Conservation (phyloP, 441 rosid genomes). For the Macaranga tanarius region DNA sequence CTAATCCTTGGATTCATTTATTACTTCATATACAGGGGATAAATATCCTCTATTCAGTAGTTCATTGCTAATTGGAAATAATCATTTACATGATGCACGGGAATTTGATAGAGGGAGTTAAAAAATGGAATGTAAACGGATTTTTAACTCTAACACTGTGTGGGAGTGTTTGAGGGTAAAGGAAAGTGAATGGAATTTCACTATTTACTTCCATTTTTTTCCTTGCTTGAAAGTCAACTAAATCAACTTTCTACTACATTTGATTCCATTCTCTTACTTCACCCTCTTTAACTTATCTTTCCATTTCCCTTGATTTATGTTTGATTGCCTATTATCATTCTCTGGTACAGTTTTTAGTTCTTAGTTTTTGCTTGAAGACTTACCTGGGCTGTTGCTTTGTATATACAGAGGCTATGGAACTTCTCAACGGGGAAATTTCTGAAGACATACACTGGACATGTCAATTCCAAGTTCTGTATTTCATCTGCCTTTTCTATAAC, state of each 20-base stretch:
- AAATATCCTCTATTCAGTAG: neutral
- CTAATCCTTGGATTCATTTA: neutral
- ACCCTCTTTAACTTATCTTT: no score
- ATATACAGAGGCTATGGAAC: constrained; percentile 86
- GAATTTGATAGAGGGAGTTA: no score
- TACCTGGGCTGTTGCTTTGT: constrained; percentile 10
- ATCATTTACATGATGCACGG: neutral
- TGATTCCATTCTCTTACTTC: no score
- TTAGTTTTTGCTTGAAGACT: neutral
- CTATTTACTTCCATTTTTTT: no score
- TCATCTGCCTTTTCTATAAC: constrained; percentile 78
- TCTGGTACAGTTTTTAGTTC: neutral
- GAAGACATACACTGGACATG: constrained; percentile 81
- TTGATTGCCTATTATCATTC: neutral
- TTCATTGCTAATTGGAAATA: neutral
- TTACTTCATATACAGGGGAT: neutral
- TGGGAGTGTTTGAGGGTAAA: no score
- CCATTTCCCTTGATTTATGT: neutral
- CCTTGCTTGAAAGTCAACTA: no score
- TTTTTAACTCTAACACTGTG: no score
- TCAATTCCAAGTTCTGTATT: constrained; percentile 62
- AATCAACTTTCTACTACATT: no score
- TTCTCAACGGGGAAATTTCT: constrained; percentile 66
- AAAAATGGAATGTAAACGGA: no score
- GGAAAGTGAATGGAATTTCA: no score